Evolutionary conservation across 768 basidiomycete species (phyloP).

Genomic region (Russula brevipes): DNA sequence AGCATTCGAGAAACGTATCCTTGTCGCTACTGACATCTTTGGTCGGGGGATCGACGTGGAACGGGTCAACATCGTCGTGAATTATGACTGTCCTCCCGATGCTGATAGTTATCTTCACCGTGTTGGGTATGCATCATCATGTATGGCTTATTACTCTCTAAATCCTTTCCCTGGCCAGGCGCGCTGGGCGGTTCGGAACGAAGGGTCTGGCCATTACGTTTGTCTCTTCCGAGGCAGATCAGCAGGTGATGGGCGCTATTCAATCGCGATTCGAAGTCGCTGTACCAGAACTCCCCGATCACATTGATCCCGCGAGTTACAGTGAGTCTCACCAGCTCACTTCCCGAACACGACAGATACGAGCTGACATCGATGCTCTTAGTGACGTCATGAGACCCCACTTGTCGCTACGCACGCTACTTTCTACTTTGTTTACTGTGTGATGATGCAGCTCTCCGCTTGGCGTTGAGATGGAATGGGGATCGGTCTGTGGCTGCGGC

Average conservation of each 20-base stretch:
- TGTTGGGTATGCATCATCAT: slow-evolving; percentile 61
- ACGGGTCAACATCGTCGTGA: slow-evolving; percentile 98
- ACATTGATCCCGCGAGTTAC: slow-evolving; percentile 92
- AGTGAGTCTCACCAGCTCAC: slow-evolving; percentile 53
- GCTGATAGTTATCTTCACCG: slow-evolving; percentile 98
- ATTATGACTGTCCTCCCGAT: slow-evolving; percentile 96
- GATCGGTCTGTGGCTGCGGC: neutral
- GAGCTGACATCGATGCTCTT: slow-evolving; percentile 5
- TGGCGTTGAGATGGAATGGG: neutral
- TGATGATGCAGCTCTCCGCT: slow-evolving; percentile 7
- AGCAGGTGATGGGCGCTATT: slow-evolving; percentile 90
- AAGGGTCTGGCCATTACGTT: slow-evolving; percentile 99
- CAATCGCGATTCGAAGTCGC: slow-evolving; percentile 97
- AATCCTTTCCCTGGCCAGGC: slow-evolving; percentile 41
- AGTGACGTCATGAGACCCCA: slow-evolving; percentile 39
- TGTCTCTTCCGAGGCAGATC: slow-evolving; percentile 86
- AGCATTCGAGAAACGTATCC: slow-evolving; percentile 97
- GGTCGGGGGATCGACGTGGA: slow-evolving; percentile 99
- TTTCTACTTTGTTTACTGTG: slow-evolving; percentile 17
- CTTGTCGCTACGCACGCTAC: neutral
- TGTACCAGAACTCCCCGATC: slow-evolving; percentile 89
- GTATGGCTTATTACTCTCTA: neutral
- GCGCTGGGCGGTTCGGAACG: slow-evolving; percentile 98
- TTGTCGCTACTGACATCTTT: slow-evolving; percentile 98
- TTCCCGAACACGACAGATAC: neutral